Evolutionary conservation across 1,284 basidiomycete species (phyloP).

Genomic region (Bondarzewia mesenterica): DNA sequence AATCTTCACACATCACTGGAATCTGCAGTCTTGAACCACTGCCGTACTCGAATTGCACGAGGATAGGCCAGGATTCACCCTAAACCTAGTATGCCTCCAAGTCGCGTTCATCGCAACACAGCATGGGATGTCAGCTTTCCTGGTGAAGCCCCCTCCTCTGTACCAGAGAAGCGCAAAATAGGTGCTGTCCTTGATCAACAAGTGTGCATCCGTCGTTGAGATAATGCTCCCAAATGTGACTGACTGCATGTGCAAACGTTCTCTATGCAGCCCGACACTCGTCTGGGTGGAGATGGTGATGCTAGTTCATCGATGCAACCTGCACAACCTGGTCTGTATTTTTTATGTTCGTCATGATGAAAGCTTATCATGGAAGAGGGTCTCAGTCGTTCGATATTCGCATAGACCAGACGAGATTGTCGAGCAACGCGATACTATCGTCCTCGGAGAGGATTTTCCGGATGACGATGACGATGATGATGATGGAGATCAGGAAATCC

Average conservation of each 20-base stretch:
- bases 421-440: slow-evolving; percentile 20
- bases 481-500: slow-evolving; percentile 21
- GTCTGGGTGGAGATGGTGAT: too few species aligned
- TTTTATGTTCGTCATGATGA: too few species aligned
- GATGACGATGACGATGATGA: slow-evolving; percentile 11
- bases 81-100: background rate
- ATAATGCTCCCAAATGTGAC: too few species aligned
- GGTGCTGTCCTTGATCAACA: too few species aligned
- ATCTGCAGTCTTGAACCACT: too few species aligned
- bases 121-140: background rate
- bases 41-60: too few species aligned
- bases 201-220: too few species aligned
- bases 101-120: slow-evolving; percentile 1
- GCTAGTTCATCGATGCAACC: background rate
- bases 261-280: too few species aligned
- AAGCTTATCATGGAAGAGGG: background rate
- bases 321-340: background rate
- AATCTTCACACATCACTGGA: too few species aligned
- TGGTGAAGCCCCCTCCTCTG: background rate
- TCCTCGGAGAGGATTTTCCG: slow-evolving; percentile 26
- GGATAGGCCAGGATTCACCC: background rate
- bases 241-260: background rate
- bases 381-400: slow-evolving; percentile 8
- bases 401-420: slow-evolving; percentile 22
- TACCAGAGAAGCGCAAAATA: background rate